Evolutionary conservation across 352 stramenopile species (phyloP), one percentile per base, ranked within the genome.

Genomic region (Peronospora belbahrii): DNA sequence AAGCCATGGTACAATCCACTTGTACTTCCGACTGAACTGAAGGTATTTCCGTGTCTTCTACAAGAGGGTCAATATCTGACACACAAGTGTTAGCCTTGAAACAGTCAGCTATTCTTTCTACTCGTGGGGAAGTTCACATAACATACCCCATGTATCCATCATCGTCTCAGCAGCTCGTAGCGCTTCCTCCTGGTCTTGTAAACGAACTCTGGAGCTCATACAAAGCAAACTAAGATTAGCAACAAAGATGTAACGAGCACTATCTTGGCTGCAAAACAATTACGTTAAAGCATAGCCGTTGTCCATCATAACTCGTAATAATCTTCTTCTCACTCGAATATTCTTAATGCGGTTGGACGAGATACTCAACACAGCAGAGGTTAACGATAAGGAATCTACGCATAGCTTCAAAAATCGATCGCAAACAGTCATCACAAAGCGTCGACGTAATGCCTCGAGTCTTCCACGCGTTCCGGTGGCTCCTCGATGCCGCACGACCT

Each of bases 141-240:
- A 27, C 56, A 23, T 37, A 76, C 68, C 65, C 68, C 68, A 80
- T 2, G 25, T 59, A 9, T 74, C 39, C 65, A 80, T 72, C 56
- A 80, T 76, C 0, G 13, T 15, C 14, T 62, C 50, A 13, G 65
- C 68, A 31, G 51, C 65, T 24, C 48, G 50, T 6, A 76, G 40
- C 8, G 56, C 50, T 20, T 65, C 50, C 2, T 60, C 39, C 11
- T 48, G 17, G 9, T 62, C 36, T 14, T 23, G 47, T 14, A 67
- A n/a, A 15, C 65, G 55, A 17, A 80, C 35, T 9, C 68, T 80
- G 35, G 20, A 44, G 17, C 10, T 27, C 13, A 24, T 28, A 39
- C 15, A 9, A 42, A 31, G 25, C 9, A 33, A 54, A 36, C 2
- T n/a, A 11, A 33, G 14, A 35, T 27, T 14, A 48, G 3, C 23